A percentile compares a stretch with the other conserved stretches of the same genome.
phyloP scores from a whole-genome alignment of 2,329 filamentous ascomycete species.

The Teratosphaeria epicoccoides region DNA sequence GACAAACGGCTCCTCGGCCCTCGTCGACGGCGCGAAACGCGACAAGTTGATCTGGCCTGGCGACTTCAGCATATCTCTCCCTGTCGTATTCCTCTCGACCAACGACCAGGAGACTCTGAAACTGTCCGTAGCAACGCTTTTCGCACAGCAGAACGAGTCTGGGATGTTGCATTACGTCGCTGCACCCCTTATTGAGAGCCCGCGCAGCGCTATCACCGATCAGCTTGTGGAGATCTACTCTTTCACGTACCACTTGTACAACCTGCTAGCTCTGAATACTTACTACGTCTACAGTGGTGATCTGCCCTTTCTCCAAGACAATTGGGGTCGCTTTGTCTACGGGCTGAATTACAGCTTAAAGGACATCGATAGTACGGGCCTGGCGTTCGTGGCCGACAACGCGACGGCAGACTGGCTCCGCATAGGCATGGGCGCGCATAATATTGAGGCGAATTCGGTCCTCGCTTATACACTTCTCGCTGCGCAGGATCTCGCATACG shows the following conservation, averaged over 20 bases:
- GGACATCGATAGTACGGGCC: slow-evolving; percentile 15
- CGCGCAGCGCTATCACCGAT: slow-evolving; percentile 26
- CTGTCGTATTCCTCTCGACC: slow-evolving; percentile 35
- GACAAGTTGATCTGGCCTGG: slow-evolving; percentile 22
- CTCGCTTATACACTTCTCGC: slow-evolving; percentile 40
- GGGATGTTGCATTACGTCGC: slow-evolving; percentile 23
- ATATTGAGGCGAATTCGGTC: slow-evolving; percentile 37
- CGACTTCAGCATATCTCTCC: slow-evolving; percentile 34
- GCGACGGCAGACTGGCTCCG: slow-evolving; percentile 35
- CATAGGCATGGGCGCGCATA: slow-evolving; percentile 40
- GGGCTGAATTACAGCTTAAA: slow-evolving; percentile 27
- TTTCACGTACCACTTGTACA: slow-evolving; percentile 27
- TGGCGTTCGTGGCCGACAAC: slow-evolving; percentile 34
- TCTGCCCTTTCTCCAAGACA: slow-evolving; percentile 26
- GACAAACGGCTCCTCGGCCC: slow-evolving; percentile 20
- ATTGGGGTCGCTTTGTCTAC: slow-evolving; percentile 35
- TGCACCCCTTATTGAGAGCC: slow-evolving; percentile 31
- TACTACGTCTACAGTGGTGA: slow-evolving; percentile 31
- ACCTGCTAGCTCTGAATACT: slow-evolving; percentile 34
- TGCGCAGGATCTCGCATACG: slow-evolving; percentile 41
- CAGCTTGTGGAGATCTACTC: slow-evolving; percentile 21
- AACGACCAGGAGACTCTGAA: slow-evolving; percentile 6
- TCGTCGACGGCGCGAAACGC: slow-evolving; percentile 28
- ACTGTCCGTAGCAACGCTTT: slow-evolving; percentile 3
- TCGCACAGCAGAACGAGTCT: slow-evolving; percentile 4